These are phyloP conservation scores for Calycina marina DNA, from an alignment of 2,329 filamentous ascomycete species.

Conservation along the genomic window DNA sequence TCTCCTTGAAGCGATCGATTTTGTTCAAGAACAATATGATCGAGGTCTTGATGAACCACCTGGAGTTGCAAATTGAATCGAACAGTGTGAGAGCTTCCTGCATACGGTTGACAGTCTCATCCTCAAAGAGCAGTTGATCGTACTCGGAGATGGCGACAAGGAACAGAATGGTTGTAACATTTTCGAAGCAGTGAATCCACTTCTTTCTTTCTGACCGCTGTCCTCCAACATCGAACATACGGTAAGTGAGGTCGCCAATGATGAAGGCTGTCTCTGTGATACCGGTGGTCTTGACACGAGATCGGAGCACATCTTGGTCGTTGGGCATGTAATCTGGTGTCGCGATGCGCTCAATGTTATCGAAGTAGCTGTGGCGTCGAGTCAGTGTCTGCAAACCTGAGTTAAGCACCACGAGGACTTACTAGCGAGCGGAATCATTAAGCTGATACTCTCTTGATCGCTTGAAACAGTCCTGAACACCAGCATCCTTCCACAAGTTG, in stretches of 20 bases:
- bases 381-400: not conserved
- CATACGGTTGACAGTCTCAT: constrained; percentile 94
- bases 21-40: constrained; percentile 86
- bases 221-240: constrained; percentile 74
- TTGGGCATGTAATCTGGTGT: constrained; percentile 69
- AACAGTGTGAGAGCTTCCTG: constrained; percentile 78
- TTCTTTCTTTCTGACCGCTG: constrained; percentile 65
- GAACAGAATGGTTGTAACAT: constrained; percentile 78
- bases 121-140: constrained; percentile 90
- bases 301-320: constrained; percentile 88
- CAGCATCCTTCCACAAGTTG: constrained; percentile 67
- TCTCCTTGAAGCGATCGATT: constrained; percentile 80
- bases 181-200: constrained; percentile 69
- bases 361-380: constrained; percentile 54
- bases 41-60: constrained; percentile 82
- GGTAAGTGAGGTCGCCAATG: constrained; percentile 81
- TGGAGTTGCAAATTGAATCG: constrained; percentile 75
- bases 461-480: constrained; percentile 81
- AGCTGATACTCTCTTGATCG: constrained; percentile 76
- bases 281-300: constrained; percentile 80
- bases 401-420: constrained; percentile 25
- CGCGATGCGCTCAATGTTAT: constrained; percentile 63
- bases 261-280: constrained; percentile 95
- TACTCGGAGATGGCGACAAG: constrained; percentile 93
- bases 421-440: constrained; percentile 94